Percentiles rank a stretch among this genome's conserved stretches.
phyloP scores from a whole-genome alignment of 805 yeast species.

The Spathaspora arborariae region DNA sequence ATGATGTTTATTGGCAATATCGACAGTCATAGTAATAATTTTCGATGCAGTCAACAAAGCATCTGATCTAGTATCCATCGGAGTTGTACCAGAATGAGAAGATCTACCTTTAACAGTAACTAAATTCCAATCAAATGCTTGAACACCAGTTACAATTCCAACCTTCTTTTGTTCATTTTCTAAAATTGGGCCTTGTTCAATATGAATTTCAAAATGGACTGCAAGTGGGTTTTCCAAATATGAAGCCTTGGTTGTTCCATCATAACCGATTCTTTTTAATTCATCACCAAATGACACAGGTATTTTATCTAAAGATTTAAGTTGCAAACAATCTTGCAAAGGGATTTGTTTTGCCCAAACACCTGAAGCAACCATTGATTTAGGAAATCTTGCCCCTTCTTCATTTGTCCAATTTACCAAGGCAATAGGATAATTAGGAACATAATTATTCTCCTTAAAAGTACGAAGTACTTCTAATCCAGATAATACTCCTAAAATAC shows the following conservation, averaged over 20 bases:
- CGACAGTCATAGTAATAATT: slow-evolving; percentile 54
- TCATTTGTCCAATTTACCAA: slow-evolving; percentile 72
- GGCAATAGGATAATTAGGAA: slow-evolving; percentile 65
- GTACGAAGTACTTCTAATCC: slow-evolving; percentile 68
- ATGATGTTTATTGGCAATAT: slow-evolving; percentile 46
- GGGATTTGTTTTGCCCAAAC: slow-evolving; percentile 58
- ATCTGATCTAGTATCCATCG: slow-evolving; percentile 57
- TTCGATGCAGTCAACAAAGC: slow-evolving; percentile 56
- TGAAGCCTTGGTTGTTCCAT: slow-evolving; percentile 49
- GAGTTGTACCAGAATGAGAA: slow-evolving; percentile 74
- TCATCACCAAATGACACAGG: slow-evolving; percentile 51
- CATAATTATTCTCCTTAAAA: slow-evolving; percentile 51
- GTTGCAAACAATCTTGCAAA: slow-evolving; percentile 46
- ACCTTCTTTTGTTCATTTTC: slow-evolving; percentile 53
- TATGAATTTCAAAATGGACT: slow-evolving; percentile 72
- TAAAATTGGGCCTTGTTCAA: slow-evolving; percentile 73
- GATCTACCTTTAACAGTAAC: slow-evolving; percentile 59
- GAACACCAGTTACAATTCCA: slow-evolving; percentile 66
- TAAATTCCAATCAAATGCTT: slow-evolving; percentile 61
- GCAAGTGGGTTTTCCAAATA: slow-evolving; percentile 51
- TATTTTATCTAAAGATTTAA: slow-evolving; percentile 50
- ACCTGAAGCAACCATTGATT: slow-evolving; percentile 60
- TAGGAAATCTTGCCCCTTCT: slow-evolving; percentile 77
- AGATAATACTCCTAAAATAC: slow-evolving; percentile 63
- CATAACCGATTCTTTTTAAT: slow-evolving; percentile 57